phyloP scores from a whole-genome alignment of 2,329 filamentous ascomycete species.

The Aulographum hederae region DNA sequence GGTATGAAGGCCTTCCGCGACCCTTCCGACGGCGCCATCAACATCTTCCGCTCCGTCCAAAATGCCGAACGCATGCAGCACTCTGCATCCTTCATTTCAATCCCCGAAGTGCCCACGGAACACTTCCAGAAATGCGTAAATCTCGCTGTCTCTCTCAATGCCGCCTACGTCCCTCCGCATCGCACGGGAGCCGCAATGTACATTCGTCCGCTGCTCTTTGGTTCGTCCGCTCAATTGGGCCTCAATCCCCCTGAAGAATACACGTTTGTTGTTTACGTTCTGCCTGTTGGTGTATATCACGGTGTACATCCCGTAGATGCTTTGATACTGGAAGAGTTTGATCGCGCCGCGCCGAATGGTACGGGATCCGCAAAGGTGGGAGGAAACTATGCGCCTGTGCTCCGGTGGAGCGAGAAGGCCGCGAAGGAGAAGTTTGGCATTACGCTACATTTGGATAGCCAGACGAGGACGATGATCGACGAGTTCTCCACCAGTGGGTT shows the following conservation, averaged over 20 bases:
- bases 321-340: conserved; percentile 80
- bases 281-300: conserved; percentile 90
- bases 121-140: conserved; percentile 61
- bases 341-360: conserved; percentile 79
- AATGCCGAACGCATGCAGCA: conserved; percentile 76
- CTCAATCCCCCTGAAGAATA: conserved; percentile 81
- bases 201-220: conserved; percentile 75
- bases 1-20: conserved; percentile 92
- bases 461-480: conserved; percentile 68
- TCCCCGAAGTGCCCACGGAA: conserved; percentile 60
- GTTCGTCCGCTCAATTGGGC: conserved; percentile 71
- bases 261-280: conserved; percentile 73
- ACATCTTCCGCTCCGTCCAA: conserved; percentile 71
- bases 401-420: conserved; percentile 73
- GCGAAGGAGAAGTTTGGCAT: conserved; percentile 72
- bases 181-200: conserved; percentile 84
- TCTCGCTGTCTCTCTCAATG: conserved; percentile 73
- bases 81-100: conserved; percentile 66
- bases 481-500: conserved; percentile 95
- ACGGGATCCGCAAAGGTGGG: conserved; percentile 87
- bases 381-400: conserved; percentile 86
- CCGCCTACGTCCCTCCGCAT: conserved; percentile 78
- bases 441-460: conserved; percentile 81
- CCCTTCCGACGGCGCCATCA: conserved; percentile 49
- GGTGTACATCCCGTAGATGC: conserved; percentile 75